Conservation (phyloP, 192 early-diverging fungal genomes). For the Mortierella claussenii region DNA sequence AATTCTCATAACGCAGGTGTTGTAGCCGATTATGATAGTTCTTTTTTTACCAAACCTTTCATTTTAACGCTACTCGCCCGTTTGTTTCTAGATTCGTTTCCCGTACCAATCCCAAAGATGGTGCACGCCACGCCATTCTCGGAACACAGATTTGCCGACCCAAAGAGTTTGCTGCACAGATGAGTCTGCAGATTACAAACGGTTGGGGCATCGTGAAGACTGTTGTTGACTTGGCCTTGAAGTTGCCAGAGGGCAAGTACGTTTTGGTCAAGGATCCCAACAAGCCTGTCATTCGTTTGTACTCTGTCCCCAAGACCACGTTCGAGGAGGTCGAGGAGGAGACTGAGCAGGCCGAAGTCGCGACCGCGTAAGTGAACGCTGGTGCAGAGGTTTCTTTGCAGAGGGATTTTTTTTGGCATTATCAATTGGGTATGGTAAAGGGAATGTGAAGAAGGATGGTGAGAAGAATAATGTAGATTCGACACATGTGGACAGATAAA, state of each 20-base stretch:
- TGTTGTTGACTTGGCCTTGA: conserved; percentile 86
- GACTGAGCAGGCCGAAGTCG: conserved; percentile 55
- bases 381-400: background rate
- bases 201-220: conserved; percentile 98
- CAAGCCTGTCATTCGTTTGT: conserved; percentile 87
- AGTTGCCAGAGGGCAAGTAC: conserved; percentile 93
- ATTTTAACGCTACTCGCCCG: too few relatives aligned
- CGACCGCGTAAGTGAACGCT: conserved; percentile 50
- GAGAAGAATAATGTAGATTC: too few relatives aligned
- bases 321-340: conserved; percentile 68
- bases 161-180: conserved; percentile 88
- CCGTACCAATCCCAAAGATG: conserved; percentile 81
- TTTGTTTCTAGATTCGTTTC: conserved; percentile 67
- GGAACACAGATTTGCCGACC: conserved; percentile 90
- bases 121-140: conserved; percentile 82
- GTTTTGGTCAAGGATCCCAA: conserved; percentile 97
- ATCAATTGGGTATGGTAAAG: too few relatives aligned
- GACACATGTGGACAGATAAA: conserved; percentile 2
- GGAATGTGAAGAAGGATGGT: too few relatives aligned
- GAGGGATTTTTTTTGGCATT: background rate
- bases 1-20: too few relatives aligned
- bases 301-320: conserved; percentile 77
- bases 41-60: too few relatives aligned
- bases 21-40: too few relatives aligned
- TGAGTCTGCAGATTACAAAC: conserved; percentile 85